A percentile compares a stretch with the other conserved stretches of the same genome.
phyloP scores from a whole-genome alignment of 2,329 filamentous ascomycete genomes.

The Rhynchosporium graminicola region DNA sequence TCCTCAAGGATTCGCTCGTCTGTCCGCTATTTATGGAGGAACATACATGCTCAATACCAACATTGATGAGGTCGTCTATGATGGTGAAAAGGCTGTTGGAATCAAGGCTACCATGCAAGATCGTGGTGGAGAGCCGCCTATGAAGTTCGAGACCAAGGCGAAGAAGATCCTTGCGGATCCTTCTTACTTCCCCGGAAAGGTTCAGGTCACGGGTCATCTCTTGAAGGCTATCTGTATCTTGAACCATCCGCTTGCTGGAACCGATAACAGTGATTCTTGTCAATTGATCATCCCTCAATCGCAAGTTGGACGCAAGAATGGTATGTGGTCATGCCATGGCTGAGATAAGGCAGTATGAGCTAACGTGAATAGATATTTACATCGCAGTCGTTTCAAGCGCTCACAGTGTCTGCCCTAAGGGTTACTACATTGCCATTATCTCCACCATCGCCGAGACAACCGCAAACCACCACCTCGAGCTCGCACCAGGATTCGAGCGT shows the following conservation, averaged over 20 bases:
- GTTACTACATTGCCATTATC: conserved; percentile 98
- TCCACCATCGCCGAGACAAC: conserved; percentile 92
- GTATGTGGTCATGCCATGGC: conserved; percentile 46
- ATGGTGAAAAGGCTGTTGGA: conserved; percentile 81
- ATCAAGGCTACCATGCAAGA: conserved; percentile 97
- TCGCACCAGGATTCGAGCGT: conserved; percentile 87
- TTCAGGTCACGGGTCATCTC: conserved; percentile 82
- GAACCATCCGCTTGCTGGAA: conserved; percentile 90
- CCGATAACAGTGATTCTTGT: conserved; percentile 82
- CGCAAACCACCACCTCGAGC: conserved; percentile 93
- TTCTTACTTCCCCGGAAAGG: conserved; percentile 92
- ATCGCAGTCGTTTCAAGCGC: conserved; percentile 92
- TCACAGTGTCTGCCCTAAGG: conserved; percentile 98
- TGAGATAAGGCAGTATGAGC: neutral
- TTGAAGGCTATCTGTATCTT: conserved; percentile 97
- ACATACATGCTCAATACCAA: conserved; percentile 99
- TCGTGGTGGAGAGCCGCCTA: conserved; percentile 70
- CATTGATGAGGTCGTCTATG: conserved; percentile 86
- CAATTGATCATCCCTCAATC: conserved; percentile 98
- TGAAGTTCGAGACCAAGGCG: conserved; percentile 95
- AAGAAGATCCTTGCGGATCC: conserved; percentile 96
- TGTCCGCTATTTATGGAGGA: conserved; percentile 97
- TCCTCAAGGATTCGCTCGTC: conserved; percentile 93
- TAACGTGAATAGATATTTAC: conserved; percentile 73
- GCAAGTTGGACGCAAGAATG: conserved; percentile 94